Conservation (phyloP, 495 filamentous ascomycete genomes). For the Terfezia claveryi region DNA sequence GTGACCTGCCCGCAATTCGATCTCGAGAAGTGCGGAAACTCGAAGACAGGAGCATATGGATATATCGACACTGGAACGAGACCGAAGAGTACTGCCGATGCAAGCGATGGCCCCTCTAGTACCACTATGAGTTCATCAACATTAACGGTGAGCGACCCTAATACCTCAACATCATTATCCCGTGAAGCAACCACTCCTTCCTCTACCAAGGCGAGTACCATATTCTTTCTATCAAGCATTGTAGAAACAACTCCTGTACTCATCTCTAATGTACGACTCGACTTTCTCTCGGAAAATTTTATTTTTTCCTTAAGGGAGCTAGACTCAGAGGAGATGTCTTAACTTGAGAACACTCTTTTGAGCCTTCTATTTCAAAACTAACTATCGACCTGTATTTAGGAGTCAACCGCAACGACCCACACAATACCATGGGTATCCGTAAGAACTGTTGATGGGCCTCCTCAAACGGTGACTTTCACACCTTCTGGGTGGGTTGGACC, state of each 20-base stretch:
- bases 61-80: slow-evolving; percentile 27
- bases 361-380: too few species aligned
- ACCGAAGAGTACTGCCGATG: not conserved
- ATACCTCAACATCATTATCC: not conserved
- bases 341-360: too few species aligned
- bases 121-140: not conserved
- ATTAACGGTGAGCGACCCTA: not conserved
- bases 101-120: not conserved
- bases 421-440: slow-evolving; percentile 25
- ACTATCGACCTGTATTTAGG: too few species aligned
- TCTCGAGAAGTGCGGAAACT: slow-evolving; percentile 39
- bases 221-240: not conserved
- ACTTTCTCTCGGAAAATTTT: not conserved
- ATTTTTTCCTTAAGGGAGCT: not conserved
- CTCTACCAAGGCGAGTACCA: not conserved
- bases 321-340: too few species aligned
- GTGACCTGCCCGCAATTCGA: slow-evolving; percentile 44
- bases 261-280: not conserved
- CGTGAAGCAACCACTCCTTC: too few species aligned
- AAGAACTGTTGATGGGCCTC: slow-evolving; percentile 27
- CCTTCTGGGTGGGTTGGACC: slow-evolving; percentile 20
- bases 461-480: slow-evolving; percentile 31
- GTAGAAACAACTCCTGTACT: not conserved
- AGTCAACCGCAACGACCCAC: not conserved
- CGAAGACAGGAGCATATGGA: slow-evolving; percentile 30